A percentile compares a stretch with the other conserved stretches of the same genome.
Evolutionary conservation across 2,329 filamentous ascomycete species (phyloP).

Genomic region (Fusarium temperatum): DNA sequence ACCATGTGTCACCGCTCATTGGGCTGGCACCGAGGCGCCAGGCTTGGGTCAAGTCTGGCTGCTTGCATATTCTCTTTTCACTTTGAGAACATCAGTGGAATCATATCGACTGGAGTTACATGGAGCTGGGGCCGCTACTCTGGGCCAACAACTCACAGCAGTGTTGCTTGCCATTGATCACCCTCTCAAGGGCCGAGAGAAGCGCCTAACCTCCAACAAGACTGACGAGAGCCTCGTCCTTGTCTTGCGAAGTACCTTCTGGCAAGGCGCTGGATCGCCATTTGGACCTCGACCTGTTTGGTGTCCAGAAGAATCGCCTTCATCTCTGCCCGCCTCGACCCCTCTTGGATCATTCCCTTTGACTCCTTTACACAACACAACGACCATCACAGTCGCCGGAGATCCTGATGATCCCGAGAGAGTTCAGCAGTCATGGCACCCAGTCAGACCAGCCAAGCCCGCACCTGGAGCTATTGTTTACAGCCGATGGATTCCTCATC

Average conservation of each 20-base stretch:
- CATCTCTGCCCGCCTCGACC: slow-evolving; percentile 46
- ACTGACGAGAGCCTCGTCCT: slow-evolving; percentile 50
- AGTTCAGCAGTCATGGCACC: slow-evolving; percentile 70
- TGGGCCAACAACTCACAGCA: slow-evolving; percentile 54
- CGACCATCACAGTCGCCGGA: slow-evolving; percentile 50
- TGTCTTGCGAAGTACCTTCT: slow-evolving; percentile 67
- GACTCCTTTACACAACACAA: slow-evolving; percentile 58
- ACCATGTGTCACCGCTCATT: slow-evolving; percentile 56
- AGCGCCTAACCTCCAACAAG: slow-evolving; percentile 33
- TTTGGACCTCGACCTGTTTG: slow-evolving; percentile 71
- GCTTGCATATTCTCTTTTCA: slow-evolving; percentile 62
- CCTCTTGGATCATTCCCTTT: slow-evolving; percentile 58
- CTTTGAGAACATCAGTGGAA: slow-evolving; percentile 58
- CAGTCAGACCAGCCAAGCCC: slow-evolving; percentile 76
- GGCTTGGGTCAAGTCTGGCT: slow-evolving; percentile 63
- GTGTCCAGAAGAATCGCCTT: slow-evolving; percentile 59
- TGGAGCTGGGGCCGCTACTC: slow-evolving; percentile 48
- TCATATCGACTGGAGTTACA: slow-evolving; percentile 57
- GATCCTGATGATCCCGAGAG: slow-evolving; percentile 53
- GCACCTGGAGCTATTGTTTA: slow-evolving; percentile 75
- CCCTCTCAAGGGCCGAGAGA: slow-evolving; percentile 50
- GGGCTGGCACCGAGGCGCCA: slow-evolving; percentile 53
- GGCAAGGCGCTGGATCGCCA: slow-evolving; percentile 75
- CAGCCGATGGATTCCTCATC: slow-evolving; percentile 80
- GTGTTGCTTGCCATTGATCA: slow-evolving; percentile 61